Conservation (phyloP, 352 stramenopile species). For the Globisporangium parvum region DNA sequence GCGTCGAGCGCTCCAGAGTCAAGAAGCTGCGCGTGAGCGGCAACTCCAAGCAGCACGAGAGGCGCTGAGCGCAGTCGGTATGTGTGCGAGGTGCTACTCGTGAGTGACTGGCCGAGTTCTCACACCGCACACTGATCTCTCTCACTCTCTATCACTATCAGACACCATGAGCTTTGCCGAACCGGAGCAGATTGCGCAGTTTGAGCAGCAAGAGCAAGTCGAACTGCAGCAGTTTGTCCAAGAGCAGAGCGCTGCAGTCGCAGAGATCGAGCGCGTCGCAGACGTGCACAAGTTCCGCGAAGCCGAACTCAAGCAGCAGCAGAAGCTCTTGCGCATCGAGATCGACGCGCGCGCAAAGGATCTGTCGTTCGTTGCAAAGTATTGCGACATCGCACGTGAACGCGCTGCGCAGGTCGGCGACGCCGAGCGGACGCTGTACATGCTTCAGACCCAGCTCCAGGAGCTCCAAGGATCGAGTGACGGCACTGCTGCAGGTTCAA, state of each 20-base stretch:
- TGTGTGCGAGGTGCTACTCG: slow-evolving; percentile 1
- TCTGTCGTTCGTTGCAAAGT: slow-evolving; percentile 27
- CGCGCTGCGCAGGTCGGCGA: slow-evolving; percentile 30
- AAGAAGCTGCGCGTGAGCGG: slow-evolving; percentile 30
- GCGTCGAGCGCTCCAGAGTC: slow-evolving; percentile 21
- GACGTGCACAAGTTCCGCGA: slow-evolving; percentile 34
- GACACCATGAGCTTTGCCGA: slow-evolving; percentile 18
- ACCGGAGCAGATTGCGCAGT: slow-evolving; percentile 21
- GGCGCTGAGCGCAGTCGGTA: slow-evolving; percentile 25
- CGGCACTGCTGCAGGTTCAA: neutral
- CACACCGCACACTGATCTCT: neutral
- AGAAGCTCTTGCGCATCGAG: slow-evolving; percentile 40
- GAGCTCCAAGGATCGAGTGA: neutral
- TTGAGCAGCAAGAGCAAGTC: slow-evolving; percentile 23
- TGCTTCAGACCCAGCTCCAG: slow-evolving; percentile 33
- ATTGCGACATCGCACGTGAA: slow-evolving; percentile 25
- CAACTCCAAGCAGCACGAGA: slow-evolving; percentile 28
- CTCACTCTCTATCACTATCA: slow-evolving; percentile 1
- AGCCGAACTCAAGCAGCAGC: slow-evolving; percentile 35
- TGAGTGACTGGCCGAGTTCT: neutral
- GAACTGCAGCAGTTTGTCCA: slow-evolving; percentile 25
- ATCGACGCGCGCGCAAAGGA: slow-evolving; percentile 28
- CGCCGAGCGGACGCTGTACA: slow-evolving; percentile 34
- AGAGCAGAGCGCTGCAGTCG: slow-evolving; percentile 16
- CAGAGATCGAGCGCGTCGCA: slow-evolving; percentile 20